Evolutionary conservation across 1,139 yeast species (phyloP).

Genomic region (Pichia sp.): DNA sequence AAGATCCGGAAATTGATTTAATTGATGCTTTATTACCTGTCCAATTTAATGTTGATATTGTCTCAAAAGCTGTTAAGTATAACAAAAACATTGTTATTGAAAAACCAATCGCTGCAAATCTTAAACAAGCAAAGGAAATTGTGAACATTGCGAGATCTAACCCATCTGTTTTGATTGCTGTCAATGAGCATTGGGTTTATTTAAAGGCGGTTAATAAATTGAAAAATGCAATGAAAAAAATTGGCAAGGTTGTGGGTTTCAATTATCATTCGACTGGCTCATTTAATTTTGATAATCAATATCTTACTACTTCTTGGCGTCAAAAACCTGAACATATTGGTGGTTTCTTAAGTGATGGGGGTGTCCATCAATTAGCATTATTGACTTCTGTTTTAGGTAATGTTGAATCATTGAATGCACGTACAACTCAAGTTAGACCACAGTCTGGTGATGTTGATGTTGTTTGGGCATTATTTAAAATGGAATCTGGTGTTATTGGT

Average conservation of each 20-base stretch:
- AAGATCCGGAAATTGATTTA: constrained; percentile 58
- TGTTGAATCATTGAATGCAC: constrained; percentile 61
- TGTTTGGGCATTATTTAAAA: constrained; percentile 59
- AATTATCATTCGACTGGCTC: constrained; percentile 80
- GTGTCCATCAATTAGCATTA: constrained; percentile 88
- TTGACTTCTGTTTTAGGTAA: constrained; percentile 78
- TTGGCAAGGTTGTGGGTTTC: constrained; percentile 73
- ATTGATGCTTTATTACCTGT: constrained; percentile 86
- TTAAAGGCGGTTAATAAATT: constrained; percentile 50
- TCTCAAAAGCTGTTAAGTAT: constrained; percentile 57
- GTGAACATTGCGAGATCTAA: constrained; percentile 58
- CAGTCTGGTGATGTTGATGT: constrained; percentile 78
- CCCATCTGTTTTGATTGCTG: constrained; percentile 47
- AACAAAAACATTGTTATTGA: constrained; percentile 77
- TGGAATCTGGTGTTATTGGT: constrained; percentile 61
- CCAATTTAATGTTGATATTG: constrained; percentile 63
- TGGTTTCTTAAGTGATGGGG: constrained; percentile 88
- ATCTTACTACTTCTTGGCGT: constrained; percentile 76
- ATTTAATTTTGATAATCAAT: constrained; percentile 57
- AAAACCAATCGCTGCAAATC: constrained; percentile 85
- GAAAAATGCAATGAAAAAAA: constrained; percentile 52
- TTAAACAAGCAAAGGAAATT: constrained; percentile 72
- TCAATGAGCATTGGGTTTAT: constrained; percentile 83
- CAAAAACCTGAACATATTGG: constrained; percentile 84
- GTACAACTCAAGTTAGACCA: constrained; percentile 66